phyloP scores from a whole-genome alignment of 2,329 filamentous ascomycete genomes.

The Fusarium chuoi region DNA sequence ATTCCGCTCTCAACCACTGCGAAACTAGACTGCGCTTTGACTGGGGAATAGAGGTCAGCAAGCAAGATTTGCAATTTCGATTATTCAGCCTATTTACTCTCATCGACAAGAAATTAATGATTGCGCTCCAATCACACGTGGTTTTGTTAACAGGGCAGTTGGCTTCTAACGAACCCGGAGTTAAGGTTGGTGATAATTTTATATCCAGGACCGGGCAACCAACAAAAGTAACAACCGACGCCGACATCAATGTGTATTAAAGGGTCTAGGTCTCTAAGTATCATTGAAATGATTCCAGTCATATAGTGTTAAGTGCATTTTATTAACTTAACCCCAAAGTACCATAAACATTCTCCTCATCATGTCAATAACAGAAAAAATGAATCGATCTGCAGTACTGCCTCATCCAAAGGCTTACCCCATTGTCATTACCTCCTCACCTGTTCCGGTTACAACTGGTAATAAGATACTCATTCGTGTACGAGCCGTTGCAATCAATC shows the following conservation, averaged over 20 bases:
- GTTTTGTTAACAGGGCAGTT: neutral
- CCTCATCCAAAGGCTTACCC: neutral
- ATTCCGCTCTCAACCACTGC: too few relatives aligned
- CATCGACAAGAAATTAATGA: fast-evolving
- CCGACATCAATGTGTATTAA: neutral
- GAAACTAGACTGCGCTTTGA: too few relatives aligned
- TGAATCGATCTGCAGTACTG: neutral
- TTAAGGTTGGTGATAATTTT: neutral
- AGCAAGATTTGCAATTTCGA: too few relatives aligned
- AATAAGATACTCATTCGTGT: neutral
- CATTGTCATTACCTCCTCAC: neutral
- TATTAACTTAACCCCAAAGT: fast-evolving
- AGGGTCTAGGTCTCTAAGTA: fast-evolving
- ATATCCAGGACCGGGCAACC: neutral
- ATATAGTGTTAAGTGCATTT: neutral
- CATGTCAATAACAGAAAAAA: neutral
- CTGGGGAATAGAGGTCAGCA: too few relatives aligned
- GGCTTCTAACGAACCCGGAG: neutral
- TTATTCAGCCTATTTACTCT: neutral
- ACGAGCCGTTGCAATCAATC: neutral
- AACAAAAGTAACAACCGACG: neutral
- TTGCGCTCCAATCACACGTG: fast-evolving
- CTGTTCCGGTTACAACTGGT: fast-evolving
- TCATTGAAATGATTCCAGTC: fast-evolving
- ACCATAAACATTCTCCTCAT: fast-evolving